Percentiles rank a stretch among this genome's conserved stretches.
Conservation (phyloP, 805 yeast genomes). For the Suhomyces sp. region DNA sequence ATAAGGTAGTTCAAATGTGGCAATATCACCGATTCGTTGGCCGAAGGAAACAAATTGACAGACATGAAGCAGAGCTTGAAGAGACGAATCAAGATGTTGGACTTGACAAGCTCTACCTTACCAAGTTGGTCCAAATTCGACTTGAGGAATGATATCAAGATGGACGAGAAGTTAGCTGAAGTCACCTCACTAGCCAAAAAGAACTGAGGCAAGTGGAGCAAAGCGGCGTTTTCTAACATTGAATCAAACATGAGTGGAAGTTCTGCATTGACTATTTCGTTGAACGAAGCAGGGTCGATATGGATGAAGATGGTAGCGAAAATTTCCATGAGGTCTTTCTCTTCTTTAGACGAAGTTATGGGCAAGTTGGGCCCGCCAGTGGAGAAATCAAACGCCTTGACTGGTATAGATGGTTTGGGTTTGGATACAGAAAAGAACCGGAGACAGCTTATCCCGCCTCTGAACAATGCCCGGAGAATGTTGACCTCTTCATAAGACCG, state of each 20-base stretch:
- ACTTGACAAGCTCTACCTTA: slow-evolving; percentile 68
- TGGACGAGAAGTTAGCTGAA: slow-evolving; percentile 86
- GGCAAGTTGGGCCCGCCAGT: slow-evolving; percentile 80
- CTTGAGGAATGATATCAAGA: slow-evolving; percentile 72
- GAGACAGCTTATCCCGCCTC: slow-evolving; percentile 81
- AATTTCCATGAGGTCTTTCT: slow-evolving; percentile 92
- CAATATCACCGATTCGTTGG: slow-evolving; percentile 81
- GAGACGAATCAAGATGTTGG: slow-evolving; percentile 77
- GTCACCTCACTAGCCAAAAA: slow-evolving; percentile 93
- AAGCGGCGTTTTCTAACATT: slow-evolving; percentile 78
- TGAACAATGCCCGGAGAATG: slow-evolving; percentile 70
- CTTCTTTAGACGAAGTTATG: slow-evolving; percentile 85
- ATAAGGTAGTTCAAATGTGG: slow-evolving; percentile 87
- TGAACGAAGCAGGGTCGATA: slow-evolving; percentile 92
- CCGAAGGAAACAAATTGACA: slow-evolving; percentile 82
- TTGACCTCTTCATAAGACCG: slow-evolving; percentile 79
- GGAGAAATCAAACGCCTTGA: slow-evolving; percentile 52
- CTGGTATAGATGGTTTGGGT: slow-evolving; percentile 38
- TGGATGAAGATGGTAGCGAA: slow-evolving; percentile 91
- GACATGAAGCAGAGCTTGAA: slow-evolving; percentile 96
- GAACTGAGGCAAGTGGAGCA: slow-evolving; percentile 89
- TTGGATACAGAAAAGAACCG: slow-evolving; percentile 64
- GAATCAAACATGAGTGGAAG: slow-evolving; percentile 73
- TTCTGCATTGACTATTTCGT: slow-evolving; percentile 83
- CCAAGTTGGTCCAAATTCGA: slow-evolving; percentile 76